Evolutionary conservation across 805 yeast genomes (phyloP), one percentile per base, ranked within the genome.

Genomic region (Candida coleopterorum): DNA sequence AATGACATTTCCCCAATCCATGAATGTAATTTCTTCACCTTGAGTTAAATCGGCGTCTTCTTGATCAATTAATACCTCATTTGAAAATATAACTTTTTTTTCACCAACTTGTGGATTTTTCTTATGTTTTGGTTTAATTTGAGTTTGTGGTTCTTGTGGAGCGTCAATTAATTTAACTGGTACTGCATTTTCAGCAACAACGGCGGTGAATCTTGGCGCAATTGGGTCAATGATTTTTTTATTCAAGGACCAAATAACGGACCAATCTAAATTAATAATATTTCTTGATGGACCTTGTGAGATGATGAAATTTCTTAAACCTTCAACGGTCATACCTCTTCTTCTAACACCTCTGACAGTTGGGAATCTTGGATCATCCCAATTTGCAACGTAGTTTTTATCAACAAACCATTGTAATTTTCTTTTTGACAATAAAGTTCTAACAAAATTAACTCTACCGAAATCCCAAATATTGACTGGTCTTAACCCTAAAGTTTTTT

Each of bases 311-410:
- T 85, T 85, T 65, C 90, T 79, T 62, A 93, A 78, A 48, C 97
- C 99, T 70, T 93, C 97, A 45, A 93, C 94, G 26, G 96, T 80
- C 99, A 93, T 93, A 72, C 99, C 99, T 72, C 99, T 85, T 75
- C 98, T 82, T 73, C 97, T 86, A 37, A 90, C 96, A 72, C 99
- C 99, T 65, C 97, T 82, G 26, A 93, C 96, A 32, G 99, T 93
- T 50, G 99, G 99, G 87, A 93, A 93, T 64, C 99, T 78, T 52
- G 99, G 98, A 64, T 93, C 99, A 57, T 93, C 97, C 99, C 99
- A 93, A 68, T 87, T 88, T 17, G 75, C 54, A 41, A 93, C 99
- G 52, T 82, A 72, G 29, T 77, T 70, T 62, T 86, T 83, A 71
- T 93, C 97, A 45, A 93, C 98, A 65, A 93, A 88, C 98, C 98